Conservation (phyloP, 192 early-diverging fungal genomes). For the Chytriomyces sp. region DNA sequence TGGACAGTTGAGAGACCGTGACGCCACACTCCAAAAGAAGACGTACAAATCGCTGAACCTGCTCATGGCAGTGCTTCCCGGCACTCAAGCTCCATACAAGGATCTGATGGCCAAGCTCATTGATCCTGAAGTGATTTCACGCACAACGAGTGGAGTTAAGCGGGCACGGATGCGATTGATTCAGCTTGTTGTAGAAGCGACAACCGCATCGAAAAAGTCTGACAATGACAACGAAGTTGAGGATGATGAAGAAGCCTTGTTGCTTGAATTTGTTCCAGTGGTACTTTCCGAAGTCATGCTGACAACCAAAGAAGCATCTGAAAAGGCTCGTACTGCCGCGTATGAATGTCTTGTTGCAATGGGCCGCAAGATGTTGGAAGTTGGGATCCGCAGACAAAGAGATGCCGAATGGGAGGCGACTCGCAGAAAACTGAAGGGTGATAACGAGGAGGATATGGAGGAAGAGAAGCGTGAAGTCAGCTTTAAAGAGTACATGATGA, state of each 20-base stretch:
- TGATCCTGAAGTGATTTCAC: conserved; percentile 66
- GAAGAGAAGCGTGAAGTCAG: conserved; percentile 44
- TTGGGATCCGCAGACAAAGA: conserved; percentile 28
- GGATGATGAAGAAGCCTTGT: conserved; percentile 32
- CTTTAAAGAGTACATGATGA: conserved; percentile 82
- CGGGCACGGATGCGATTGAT: conserved; percentile 80
- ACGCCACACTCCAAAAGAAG: conserved; percentile 89
- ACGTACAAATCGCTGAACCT: conserved; percentile 85
- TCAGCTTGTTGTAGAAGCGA: conserved; percentile 61
- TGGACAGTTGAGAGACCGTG: conserved; percentile 67
- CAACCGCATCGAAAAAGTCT: conserved; percentile 59
- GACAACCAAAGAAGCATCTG: conserved; percentile 90
- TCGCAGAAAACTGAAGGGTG: not conserved
- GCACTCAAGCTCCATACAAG: conserved; percentile 31
- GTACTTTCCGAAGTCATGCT: conserved; percentile 91
- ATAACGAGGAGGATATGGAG: conserved; percentile 30
- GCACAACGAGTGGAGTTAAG: conserved; percentile 72
- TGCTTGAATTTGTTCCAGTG: conserved; percentile 84
- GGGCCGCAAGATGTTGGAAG: conserved; percentile 82
- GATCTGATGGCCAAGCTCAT: conserved; percentile 72
- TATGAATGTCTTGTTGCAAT: conserved; percentile 87
- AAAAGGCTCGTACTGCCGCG: conserved; percentile 80
- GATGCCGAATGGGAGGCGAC: conserved; percentile 32
- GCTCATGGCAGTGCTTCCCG: conserved; percentile 39
- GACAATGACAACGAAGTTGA: not conserved